Conservation (phyloP, 2,329 filamentous ascomycete genomes). For the Fusarium algeriense region DNA sequence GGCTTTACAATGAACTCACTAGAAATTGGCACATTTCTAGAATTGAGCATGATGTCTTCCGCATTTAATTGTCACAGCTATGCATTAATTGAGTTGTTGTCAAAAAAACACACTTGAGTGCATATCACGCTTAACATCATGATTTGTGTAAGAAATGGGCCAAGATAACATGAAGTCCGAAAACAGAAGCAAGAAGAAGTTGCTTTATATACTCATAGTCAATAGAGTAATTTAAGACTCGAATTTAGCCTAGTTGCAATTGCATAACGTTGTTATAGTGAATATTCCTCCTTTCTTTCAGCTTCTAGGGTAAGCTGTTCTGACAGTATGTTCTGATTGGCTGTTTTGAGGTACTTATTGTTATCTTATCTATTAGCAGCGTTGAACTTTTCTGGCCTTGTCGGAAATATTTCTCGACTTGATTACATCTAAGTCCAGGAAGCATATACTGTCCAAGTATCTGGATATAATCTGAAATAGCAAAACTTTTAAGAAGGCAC, state of each 20-base stretch:
- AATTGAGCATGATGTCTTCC: not conserved
- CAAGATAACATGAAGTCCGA: no score
- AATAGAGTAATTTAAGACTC: no score
- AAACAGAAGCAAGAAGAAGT: no score
- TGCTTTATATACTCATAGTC: no score
- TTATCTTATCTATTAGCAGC: not conserved
- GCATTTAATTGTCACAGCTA: no score
- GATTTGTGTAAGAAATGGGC: no score
- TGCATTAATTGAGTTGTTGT: no score
- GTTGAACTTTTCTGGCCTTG: not conserved
- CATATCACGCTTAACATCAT: no score
- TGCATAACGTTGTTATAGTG: not conserved
- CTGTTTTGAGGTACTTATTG: no score
- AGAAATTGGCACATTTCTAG: not conserved
- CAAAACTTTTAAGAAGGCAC: not conserved
- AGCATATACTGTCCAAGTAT: not conserved
- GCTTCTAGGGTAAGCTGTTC: not conserved
- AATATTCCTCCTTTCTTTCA: not conserved
- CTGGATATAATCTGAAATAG: not conserved
- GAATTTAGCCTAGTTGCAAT: not conserved
- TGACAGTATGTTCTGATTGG: rapidly evolving
- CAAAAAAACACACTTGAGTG: no score
- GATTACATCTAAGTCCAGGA: rapidly evolving
- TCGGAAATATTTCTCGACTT: not conserved
- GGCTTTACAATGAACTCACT: rapidly evolving